Conservation (phyloP, 2,329 filamentous ascomycete species). For the Alternaria ventricosa region DNA sequence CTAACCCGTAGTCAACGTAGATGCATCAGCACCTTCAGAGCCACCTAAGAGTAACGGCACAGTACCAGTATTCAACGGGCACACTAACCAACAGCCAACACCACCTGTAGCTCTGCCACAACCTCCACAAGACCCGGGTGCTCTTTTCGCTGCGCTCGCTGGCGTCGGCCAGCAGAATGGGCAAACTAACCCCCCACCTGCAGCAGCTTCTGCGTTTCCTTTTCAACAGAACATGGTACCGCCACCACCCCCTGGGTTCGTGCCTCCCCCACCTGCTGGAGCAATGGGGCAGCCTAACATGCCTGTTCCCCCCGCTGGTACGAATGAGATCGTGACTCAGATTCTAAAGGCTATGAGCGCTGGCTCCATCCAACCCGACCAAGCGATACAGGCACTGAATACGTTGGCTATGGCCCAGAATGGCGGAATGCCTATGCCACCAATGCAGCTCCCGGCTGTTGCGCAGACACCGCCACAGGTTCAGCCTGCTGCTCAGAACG, state of each 20-base stretch:
- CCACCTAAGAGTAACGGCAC: conserved; percentile 34
- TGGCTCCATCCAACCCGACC: conserved; percentile 43
- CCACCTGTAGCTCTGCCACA: conserved; percentile 24
- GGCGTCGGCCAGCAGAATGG: conserved; percentile 37
- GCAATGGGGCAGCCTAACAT: conserved; percentile 30
- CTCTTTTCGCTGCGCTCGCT: conserved; percentile 45
- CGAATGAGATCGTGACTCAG: conserved; percentile 38
- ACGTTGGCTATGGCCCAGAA: conserved; percentile 36
- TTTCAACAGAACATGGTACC: conserved; percentile 40
- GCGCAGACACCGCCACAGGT: conserved; percentile 21
- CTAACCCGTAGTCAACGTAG: conserved; percentile 20
- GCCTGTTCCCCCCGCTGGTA: conserved; percentile 31
- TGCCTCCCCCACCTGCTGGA: conserved; percentile 36
- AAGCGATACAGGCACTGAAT: conserved; percentile 43
- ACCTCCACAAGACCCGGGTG: conserved; percentile 35
- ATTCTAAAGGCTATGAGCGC: conserved; percentile 44
- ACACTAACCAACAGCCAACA: conserved; percentile 38
- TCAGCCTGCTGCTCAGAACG: conserved; percentile 27
- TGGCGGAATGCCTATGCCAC: conserved; percentile 34
- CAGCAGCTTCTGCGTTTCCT: conserved; percentile 33
- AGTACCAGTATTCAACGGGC: conserved; percentile 24
- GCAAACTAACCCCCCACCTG: conserved; percentile 36
- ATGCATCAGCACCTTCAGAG: conserved; percentile 33
- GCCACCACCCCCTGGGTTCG: conserved; percentile 42
- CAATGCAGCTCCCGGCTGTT: conserved; percentile 27